Evolutionary conservation across 148 eudicot genomes (phyloP).

Genomic region (Cornus suecica): DNA sequence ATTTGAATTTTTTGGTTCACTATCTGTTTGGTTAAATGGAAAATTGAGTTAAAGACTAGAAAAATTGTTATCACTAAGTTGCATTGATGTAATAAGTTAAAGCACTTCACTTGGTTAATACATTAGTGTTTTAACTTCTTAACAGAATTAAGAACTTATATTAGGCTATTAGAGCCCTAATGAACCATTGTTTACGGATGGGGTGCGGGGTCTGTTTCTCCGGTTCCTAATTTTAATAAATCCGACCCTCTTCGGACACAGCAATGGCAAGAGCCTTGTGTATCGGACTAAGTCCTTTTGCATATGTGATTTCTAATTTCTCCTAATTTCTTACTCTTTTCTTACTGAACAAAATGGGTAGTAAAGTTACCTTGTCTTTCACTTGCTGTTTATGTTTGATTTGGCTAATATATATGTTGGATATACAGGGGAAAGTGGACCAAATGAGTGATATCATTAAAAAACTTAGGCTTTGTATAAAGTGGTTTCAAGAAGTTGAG

Average conservation of each 20-base stretch:
- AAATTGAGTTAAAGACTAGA: neutral
- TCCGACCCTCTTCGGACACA: too few relatives aligned
- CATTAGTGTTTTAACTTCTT: too few relatives aligned
- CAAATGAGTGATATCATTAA: conserved; percentile 48
- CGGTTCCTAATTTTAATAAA: neutral
- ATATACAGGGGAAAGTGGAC: conserved; percentile 54
- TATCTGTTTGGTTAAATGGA: neutral
- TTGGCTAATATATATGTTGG: neutral
- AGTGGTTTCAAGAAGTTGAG: conserved; percentile 68
- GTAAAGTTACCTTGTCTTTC: neutral
- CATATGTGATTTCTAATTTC: too few relatives aligned
- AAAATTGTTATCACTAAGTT: too few relatives aligned
- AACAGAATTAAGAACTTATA: neutral
- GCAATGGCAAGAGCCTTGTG: too few relatives aligned
- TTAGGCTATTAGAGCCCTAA: neutral
- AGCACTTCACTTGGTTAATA: neutral
- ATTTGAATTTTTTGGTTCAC: too few relatives aligned
- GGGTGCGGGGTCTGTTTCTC: too few relatives aligned
- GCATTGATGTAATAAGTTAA: too few relatives aligned
- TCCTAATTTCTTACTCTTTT: neutral
- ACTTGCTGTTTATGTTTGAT: neutral
- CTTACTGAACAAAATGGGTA: neutral
- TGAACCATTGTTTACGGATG: too few relatives aligned
- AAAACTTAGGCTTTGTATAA: conserved; percentile 51
- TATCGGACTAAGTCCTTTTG: too few relatives aligned